These are phyloP conservation scores for Botryobasidium botryosum DNA, from an alignment of 768 basidiomycete species.

Conservation along the genomic window DNA sequence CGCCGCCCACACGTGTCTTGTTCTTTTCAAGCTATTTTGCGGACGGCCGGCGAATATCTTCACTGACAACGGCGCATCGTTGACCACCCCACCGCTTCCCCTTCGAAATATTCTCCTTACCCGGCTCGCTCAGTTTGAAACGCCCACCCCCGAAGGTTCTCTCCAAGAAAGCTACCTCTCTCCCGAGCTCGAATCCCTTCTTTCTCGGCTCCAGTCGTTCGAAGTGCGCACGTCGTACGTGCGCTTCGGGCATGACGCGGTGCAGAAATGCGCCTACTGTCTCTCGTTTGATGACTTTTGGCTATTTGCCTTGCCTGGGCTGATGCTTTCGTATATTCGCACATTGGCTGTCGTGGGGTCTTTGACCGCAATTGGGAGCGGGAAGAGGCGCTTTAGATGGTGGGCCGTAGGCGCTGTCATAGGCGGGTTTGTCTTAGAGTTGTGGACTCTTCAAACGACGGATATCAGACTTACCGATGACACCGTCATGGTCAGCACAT, in stretches of 20 bases:
- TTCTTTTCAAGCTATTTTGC: too few relatives aligned
- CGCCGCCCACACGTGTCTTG: too few relatives aligned
- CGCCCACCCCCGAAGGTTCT: too few relatives aligned
- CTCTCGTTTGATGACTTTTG: slow-evolving; percentile 41
- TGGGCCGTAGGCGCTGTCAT: slow-evolving; percentile 33
- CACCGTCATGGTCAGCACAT: slow-evolving; percentile 23
- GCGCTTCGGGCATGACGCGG: slow-evolving; percentile 52
- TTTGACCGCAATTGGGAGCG: slow-evolving; percentile 27
- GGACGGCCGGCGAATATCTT: too few relatives aligned
- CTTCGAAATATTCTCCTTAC: too few relatives aligned
- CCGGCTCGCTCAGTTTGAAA: too few relatives aligned
- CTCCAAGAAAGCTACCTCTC: slow-evolving; percentile 7
- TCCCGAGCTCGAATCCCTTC: slow-evolving; percentile 27
- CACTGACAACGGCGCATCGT: too few relatives aligned
- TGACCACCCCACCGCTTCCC: too few relatives aligned
- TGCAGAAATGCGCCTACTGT: slow-evolving; percentile 52
- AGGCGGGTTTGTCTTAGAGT: slow-evolving; percentile 33
- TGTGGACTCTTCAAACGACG: slow-evolving; percentile 34
- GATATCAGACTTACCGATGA: slow-evolving; percentile 31
- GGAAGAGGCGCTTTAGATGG: slow-evolving; percentile 27
- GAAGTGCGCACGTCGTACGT: slow-evolving; percentile 43
- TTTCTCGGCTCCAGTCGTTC: slow-evolving; percentile 37
- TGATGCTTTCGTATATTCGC: slow-evolving; percentile 41
- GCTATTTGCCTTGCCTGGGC: slow-evolving; percentile 36
- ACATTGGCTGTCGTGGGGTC: slow-evolving; percentile 36